Conservation (phyloP, 2,329 filamentous ascomycete species). For the Venturia effusa region DNA sequence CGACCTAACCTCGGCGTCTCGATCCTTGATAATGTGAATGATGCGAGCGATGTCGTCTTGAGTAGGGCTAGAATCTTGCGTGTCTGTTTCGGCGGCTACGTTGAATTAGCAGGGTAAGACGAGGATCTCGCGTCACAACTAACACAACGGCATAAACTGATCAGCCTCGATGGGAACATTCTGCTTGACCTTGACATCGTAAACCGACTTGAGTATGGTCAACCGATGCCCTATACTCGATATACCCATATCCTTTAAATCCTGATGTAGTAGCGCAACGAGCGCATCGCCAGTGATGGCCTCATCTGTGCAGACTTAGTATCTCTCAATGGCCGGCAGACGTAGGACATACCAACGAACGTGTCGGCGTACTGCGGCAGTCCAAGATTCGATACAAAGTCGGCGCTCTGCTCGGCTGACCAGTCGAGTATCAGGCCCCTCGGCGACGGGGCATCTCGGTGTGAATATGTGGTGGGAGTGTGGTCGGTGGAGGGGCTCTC, state of each 20-base stretch:
- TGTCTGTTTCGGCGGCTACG: slow-evolving; percentile 77
- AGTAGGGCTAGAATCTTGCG: slow-evolving; percentile 75
- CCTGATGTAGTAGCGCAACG: slow-evolving; percentile 78
- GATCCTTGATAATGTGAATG: slow-evolving; percentile 76
- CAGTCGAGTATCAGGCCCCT: slow-evolving; percentile 70
- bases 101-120: slow-evolving; percentile 14
- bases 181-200: slow-evolving; percentile 91
- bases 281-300: slow-evolving; percentile 88
- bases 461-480: slow-evolving; percentile 68
- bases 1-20: slow-evolving; percentile 74
- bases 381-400: slow-evolving; percentile 73
- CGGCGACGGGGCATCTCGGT: slow-evolving; percentile 56
- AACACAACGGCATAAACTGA: slow-evolving; percentile 89
- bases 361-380: slow-evolving; percentile 71
- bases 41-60: slow-evolving; percentile 88
- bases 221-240: slow-evolving; percentile 86
- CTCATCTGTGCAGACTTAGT: slow-evolving; percentile 53
- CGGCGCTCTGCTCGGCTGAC: slow-evolving; percentile 79
- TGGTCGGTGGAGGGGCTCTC: slow-evolving; percentile 62
- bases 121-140: slow-evolving; percentile 24
- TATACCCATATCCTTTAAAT: slow-evolving; percentile 91
- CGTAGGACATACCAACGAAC: slow-evolving; percentile 60
- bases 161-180: slow-evolving; percentile 85
- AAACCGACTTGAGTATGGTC: slow-evolving; percentile 90
- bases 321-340: neutral